Conservation (phyloP, 1,284 basidiomycete species). For the Amylostereum areolatum region DNA sequence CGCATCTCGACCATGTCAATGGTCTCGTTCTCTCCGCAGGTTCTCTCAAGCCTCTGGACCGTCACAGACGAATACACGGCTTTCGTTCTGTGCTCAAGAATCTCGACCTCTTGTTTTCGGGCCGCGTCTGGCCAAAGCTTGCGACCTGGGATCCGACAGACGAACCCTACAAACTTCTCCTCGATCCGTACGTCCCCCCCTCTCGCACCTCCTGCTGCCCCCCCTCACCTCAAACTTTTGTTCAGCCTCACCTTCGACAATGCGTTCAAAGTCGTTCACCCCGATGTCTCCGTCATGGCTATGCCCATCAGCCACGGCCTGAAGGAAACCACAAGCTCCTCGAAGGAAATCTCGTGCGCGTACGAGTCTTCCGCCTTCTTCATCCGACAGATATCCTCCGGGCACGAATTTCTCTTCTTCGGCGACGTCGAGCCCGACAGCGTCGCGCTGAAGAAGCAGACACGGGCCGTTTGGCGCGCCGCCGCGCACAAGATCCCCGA, state of each 20-base stretch:
- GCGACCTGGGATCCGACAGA: slow-evolving; percentile 67
- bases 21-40: slow-evolving; percentile 75
- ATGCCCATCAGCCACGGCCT: slow-evolving; percentile 70
- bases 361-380: slow-evolving; percentile 77
- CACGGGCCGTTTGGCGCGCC: slow-evolving; percentile 60
- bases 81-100: slow-evolving; percentile 57
- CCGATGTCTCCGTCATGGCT: slow-evolving; percentile 55
- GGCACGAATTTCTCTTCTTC: slow-evolving; percentile 73
- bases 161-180: slow-evolving; percentile 48
- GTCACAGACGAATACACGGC: slow-evolving; percentile 61
- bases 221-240: too few species aligned
- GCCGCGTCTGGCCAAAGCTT: slow-evolving; percentile 77
- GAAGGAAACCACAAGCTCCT: slow-evolving; percentile 30
- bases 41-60: slow-evolving; percentile 41
- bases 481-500: slow-evolving; percentile 66
- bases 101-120: slow-evolving; percentile 70
- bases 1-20: slow-evolving; percentile 78
- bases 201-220: not conserved
- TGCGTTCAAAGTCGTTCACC: slow-evolving; percentile 46
- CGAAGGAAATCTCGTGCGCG: slow-evolving; percentile 34
- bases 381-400: slow-evolving; percentile 52
- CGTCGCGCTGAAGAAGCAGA: slow-evolving; percentile 50
- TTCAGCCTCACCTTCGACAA: slow-evolving; percentile 30
- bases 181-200: slow-evolving; percentile 42
- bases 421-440: slow-evolving; percentile 81